These are phyloP conservation scores for Erythrobasidium yunnanense DNA, from an alignment of 768 basidiomycete genomes.

Conservation along the genomic window DNA sequence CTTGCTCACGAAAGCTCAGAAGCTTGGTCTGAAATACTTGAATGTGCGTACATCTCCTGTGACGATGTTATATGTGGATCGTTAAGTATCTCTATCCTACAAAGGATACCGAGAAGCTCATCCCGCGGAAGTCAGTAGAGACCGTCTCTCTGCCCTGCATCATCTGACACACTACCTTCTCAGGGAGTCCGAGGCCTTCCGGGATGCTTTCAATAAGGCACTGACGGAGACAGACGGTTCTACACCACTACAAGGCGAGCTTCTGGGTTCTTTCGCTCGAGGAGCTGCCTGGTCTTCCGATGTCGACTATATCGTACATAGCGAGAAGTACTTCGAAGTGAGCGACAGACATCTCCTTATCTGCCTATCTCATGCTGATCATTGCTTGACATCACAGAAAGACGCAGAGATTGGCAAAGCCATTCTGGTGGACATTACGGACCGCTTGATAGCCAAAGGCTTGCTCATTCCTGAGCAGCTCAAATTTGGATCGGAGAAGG, in stretches of 20 bases:
- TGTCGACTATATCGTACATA: neutral
- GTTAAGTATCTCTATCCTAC: neutral
- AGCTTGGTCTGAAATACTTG: neutral
- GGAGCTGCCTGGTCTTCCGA: neutral
- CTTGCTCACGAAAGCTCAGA: neutral
- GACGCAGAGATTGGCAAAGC: constrained; percentile 22
- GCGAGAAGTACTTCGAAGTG: neutral
- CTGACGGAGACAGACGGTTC: neutral
- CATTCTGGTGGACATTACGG: constrained; percentile 17
- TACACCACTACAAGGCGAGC: neutral
- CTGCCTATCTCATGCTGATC: no score
- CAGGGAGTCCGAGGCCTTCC: neutral
- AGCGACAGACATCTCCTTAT: no score
- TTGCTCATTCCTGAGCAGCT: constrained; percentile 19
- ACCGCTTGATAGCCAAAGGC: neutral
- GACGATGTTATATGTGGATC: no score
- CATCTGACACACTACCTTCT: neutral
- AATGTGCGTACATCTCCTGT: no score
- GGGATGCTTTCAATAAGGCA: neutral
- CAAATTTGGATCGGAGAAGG: constrained; percentile 27
- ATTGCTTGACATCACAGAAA: constrained; percentile 17
- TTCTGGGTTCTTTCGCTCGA: neutral
- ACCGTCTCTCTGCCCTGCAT: neutral
- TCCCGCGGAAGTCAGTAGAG: neutral
- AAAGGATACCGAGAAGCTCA: neutral